A percentile compares a stretch with the other conserved stretches of the same genome.
These are phyloP conservation scores for Boletus fagicola DNA, from an alignment of 768 basidiomycete species.

Conservation along the genomic window DNA sequence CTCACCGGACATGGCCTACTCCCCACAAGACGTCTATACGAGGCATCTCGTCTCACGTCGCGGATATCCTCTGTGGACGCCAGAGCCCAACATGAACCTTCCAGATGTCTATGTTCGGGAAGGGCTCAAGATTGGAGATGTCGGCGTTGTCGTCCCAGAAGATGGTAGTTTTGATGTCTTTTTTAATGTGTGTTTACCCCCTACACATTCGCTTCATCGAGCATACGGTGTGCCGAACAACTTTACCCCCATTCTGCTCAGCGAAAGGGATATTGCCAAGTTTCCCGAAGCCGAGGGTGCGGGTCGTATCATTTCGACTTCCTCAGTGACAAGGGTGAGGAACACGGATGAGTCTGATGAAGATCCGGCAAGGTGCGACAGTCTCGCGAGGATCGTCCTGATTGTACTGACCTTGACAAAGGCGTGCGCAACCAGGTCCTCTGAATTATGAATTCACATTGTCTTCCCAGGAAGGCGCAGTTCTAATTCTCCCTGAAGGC, in stretches of 20 bases:
- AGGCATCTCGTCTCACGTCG: constrained; percentile 17
- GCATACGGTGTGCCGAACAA: constrained; percentile 23
- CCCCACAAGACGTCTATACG: constrained; percentile 19
- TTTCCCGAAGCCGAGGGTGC: constrained; percentile 8
- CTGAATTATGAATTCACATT: constrained; percentile 14
- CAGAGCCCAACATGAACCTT: constrained; percentile 25
- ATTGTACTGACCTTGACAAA: neutral
- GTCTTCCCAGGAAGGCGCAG: constrained; percentile 27
- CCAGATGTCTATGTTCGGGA: constrained; percentile 22
- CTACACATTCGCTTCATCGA: constrained; percentile 20
- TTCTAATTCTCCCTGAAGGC: constrained; percentile 33
- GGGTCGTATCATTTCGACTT: constrained; percentile 14
- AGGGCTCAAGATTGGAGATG: constrained; percentile 37
- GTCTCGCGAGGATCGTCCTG: neutral
- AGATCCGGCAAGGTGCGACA: neutral
- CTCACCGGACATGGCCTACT: constrained; percentile 3
- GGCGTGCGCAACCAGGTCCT: neutral
- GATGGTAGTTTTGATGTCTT: constrained; percentile 36
- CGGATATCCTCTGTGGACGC: constrained; percentile 35
- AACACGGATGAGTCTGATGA: neutral
- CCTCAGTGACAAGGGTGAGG: constrained; percentile 7
- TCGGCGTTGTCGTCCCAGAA: constrained; percentile 31
- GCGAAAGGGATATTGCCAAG: constrained; percentile 8
- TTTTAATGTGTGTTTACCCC: constrained; percentile 35
- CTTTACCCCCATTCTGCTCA: constrained; percentile 24